Percentiles rank a stretch among this genome's conserved stretches.
These are phyloP conservation scores for Bolboschoenoplectus hybrid DNA, from an alignment of 202 grass and related monocot genomes.

Conservation along the genomic window DNA sequence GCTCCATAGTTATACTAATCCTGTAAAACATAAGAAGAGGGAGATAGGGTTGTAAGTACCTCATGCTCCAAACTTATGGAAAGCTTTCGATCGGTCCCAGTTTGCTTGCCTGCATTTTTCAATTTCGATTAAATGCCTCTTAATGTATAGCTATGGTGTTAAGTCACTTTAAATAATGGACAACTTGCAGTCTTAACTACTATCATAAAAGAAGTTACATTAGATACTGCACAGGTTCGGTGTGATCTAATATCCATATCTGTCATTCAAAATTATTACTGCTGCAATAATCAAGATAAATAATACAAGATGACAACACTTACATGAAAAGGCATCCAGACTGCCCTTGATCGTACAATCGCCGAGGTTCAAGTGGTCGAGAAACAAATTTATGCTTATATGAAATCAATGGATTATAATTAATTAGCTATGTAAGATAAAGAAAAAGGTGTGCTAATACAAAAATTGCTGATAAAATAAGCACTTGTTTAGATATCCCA, in stretches of 20 bases:
- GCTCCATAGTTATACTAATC: background rate
- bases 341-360: conserved; percentile 86
- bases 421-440: conserved; percentile 9
- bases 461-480: background rate
- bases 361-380: conserved; percentile 77
- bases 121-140: conserved; percentile 1
- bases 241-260: background rate
- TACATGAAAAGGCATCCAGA: conserved; percentile 89
- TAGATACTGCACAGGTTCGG: background rate
- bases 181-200: background rate
- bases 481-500: background rate
- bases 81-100: conserved; percentile 80
- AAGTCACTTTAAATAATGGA: background rate
- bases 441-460: background rate
- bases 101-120: conserved; percentile 80
- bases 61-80: conserved; percentile 94
- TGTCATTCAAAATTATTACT: background rate
- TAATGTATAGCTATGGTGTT: background rate
- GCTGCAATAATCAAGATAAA: conserved; percentile 8
- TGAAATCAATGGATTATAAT: conserved; percentile 28
- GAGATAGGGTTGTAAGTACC: conserved; percentile 37
- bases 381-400: conserved; percentile 84
- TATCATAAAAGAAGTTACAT: background rate
- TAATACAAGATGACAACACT: conserved; percentile 28
- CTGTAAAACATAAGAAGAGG: background rate